Evolutionary conservation across 2,329 filamentous ascomycete genomes (phyloP), one percentile per base, ranked within the genome.

Genomic region (Talaromyces rugulosus): DNA sequence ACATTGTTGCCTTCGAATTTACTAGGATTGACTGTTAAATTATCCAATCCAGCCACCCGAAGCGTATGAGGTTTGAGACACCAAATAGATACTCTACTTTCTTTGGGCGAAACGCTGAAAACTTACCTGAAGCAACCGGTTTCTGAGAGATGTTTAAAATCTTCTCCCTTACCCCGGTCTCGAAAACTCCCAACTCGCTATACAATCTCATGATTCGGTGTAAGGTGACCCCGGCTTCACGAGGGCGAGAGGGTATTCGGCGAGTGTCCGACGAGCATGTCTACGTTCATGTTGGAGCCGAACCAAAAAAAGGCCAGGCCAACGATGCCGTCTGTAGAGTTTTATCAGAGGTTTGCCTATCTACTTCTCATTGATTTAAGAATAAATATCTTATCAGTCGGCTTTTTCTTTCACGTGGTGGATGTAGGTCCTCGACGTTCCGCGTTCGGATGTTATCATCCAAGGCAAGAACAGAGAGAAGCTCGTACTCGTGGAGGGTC

Each of bases 241-340:
- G 83, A 31, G 79, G 79, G 28, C 83, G 87, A 36, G 83, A 89
- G 67, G 88, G 88, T 14, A 79, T 91, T 52, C 70, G 77, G 2
- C 78, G 80, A 0, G 74, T 91, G 4, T 81, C 82, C 0, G 80
- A 85, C 28, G 80, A 84, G 6, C 77, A 76, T 2, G 81, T 91
- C 54, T 83, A 89, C 63, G 72, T 92, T 1, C 88, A 86, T 55
- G 88, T 91, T 2, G 76, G 87, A 0, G 88, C 87, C 0, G 86
- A 83, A 65, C 81, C 89, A 11, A 81, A 82, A 63, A 86, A 90
- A 14, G 87, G 88, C 14, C 86, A 89, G 70, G 85, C 89, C 5
- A 91, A 91, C 70, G 84, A 83, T 69, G 88, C 88, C 4, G 85
- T 90, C 2, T 75, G 86, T 56, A 78, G 82, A 42, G 75, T 91